Evolutionary conservation across 2,329 filamentous ascomycete genomes (phyloP), one percentile per base, ranked within the genome.

Genomic region (Dothideomycetes sp.): DNA sequence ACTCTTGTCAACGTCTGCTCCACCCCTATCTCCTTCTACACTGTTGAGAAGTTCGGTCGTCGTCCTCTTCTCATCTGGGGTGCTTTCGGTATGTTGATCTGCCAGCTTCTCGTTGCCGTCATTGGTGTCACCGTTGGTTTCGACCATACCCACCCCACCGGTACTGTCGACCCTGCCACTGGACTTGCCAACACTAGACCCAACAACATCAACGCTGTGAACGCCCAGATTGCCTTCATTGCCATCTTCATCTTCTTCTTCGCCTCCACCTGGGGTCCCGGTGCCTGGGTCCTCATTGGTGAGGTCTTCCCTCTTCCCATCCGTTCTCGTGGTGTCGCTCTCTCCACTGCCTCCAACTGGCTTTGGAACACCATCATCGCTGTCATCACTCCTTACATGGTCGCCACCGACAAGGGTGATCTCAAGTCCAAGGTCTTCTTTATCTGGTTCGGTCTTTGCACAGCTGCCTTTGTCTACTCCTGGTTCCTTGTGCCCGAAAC

Each of bases 211-310:
- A n/a, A 47, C 2, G 63, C 68, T 7, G 64, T 71, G 51, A 67
- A 63, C 44, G 76, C 82, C 35, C 80, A 88, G 71, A 86, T 94
- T 50, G 77, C 84, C 46, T 91, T 93, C 68, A 91, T 91, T 58
- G 82, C 80, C 67, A 80, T 94, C 69, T 91, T 87, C 73, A 88
- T 94, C 71, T 87, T 85, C 74, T 89, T 82, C 73, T 94, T 94
- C 61, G 86, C 86, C 45, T 79, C 75, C 44, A 94, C 86, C 49
- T 94, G 85, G 86, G 86, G 86, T 39, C 84, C 85, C 5, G 81
- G 70, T 42, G 73, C 71, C 18, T 78, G 73, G 74, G 69, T 72
- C 43, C 74, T 93, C 52, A 88, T 91, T 55, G 86, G 86, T 59
- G 86, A 94, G 69, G 82, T 91, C 64, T 94, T 83, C 76, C 85